phyloP scores from a whole-genome alignment of 2,329 filamentous ascomycete species.

The Beauveria sp. region DNA sequence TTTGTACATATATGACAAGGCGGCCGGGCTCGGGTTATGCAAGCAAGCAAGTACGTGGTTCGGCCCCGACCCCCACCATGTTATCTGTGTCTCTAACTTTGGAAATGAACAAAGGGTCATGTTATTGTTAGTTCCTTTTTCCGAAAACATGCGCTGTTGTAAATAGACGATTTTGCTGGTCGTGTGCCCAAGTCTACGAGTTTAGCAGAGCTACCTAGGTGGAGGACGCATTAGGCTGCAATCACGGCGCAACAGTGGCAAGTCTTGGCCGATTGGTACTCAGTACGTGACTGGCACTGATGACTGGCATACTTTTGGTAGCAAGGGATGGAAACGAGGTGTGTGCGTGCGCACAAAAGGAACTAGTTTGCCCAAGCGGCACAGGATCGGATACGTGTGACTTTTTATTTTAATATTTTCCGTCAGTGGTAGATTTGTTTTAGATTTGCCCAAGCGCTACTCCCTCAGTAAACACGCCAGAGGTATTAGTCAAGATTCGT shows the following conservation, averaged over 20 bases:
- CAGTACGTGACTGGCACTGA: not conserved
- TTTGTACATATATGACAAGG: not conserved
- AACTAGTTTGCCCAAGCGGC: not conserved
- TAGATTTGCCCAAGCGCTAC: constrained; percentile 1
- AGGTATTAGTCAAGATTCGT: not conserved
- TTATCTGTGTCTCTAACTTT: not conserved
- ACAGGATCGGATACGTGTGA: not conserved
- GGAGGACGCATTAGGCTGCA: not conserved
- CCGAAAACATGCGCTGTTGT: not conserved
- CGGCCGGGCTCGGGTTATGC: not conserved
- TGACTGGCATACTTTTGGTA: not conserved
- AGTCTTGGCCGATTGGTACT: not conserved
- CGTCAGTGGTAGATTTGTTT: not conserved
- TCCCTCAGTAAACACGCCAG: no score
- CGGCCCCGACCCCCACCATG: not conserved
- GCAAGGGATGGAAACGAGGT: constrained; percentile 2
- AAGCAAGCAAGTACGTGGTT: not conserved
- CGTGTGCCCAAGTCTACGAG: not conserved
- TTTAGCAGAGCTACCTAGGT: not conserved
- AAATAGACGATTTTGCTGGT: not conserved
- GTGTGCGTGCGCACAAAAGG: not conserved
- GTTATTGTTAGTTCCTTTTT: not conserved
- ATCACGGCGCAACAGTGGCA: not conserved
- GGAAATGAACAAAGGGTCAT: not conserved
- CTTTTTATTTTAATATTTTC: constrained; percentile 1